Evolutionary conservation across 1,139 yeast genomes (phyloP), one percentile per base, ranked within the genome.

Genomic region (Taphrina communis): DNA sequence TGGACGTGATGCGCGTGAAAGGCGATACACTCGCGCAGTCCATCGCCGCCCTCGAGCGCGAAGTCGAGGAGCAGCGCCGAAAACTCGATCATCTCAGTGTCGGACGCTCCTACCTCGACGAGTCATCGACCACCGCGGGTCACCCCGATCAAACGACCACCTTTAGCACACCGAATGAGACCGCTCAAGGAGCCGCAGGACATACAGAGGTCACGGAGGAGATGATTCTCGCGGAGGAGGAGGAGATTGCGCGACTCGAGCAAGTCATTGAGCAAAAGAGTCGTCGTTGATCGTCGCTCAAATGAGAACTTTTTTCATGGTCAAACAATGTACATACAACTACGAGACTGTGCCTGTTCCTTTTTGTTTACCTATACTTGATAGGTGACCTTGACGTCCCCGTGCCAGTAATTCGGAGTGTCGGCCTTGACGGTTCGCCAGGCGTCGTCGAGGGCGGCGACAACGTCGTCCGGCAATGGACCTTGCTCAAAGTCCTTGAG

Each of bases 311-410:
- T 39, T 39, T 11, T 39, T 39, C 42, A 39, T 39, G 14, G 42
- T 6, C 4, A 14, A 39, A 39, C 11, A 39, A 39, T 39, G 14
- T 14, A 39, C 42, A 39, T 14, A 44, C 48, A n/a, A 12, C 42
- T 9, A 39, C 7, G 42, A 39, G 14, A 9, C 19, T 46, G 25
- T 46, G n/a, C 19, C 9, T 46, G 11, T n/a, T 4, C 3, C n/a
- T 19, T 46, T 46, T 17, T 17, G 17, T 17, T 17, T 12, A 8
- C 2, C 36, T 88, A 77, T 86, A 85, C 65, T 35, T 60, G 65
- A 50, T 60, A 60, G 7, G 58, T 50, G 19, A 60, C 65, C n/a
- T 25, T 35, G 36, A 50, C 57, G 14, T 61, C 57, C 35, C 72
- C 72, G 41, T 69, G 72, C 72, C 72, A 70, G 65, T 70, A 70